Evolutionary conservation across 768 basidiomycete genomes (phyloP), one percentile per base, ranked within the genome.

Genomic region (Pisolithus microcarpus): DNA sequence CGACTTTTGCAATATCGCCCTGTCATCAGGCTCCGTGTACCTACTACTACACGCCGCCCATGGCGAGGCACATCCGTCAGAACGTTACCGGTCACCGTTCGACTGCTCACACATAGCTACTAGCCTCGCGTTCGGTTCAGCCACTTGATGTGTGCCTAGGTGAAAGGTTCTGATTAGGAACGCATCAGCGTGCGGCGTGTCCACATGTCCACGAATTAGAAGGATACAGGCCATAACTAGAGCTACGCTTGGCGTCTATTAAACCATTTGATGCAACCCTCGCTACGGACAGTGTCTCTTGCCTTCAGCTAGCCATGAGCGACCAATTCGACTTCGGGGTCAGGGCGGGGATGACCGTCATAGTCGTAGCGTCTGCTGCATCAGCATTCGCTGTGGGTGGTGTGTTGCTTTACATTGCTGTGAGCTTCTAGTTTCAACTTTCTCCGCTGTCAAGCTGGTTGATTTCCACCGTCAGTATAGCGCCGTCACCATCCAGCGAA

Each of bases 261-360:
- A 15, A 44, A 40, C 39, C 39, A 19, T 44, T 44, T 18, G 15
- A 19, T 30, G 7, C 39, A 16, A 23, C 7, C 24, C 8, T 23
- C 38, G 7, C 45, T 24, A 23, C 11, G 15, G 10, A 24, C 28
- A 21, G 16, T 42, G 50, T 30, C 38, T 34, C 15, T 31, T 18
- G 16, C 10, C 21, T 34, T 38, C 28, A 40, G 21, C 34, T 4
- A 26, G 23, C 24, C n/a, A n/a, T 13, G 28, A 26, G 2, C 10
- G 19, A 43, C 26, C 36, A 38, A 15, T 59, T 65, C 48, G 38
- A 49, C 49, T 65, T 61, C 51, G 54, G 57, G 10, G 56, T 50
- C 19, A 61, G 67, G 46, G 46, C 70, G 16, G 68, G 68, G 26
- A 45, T 70, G 37, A 53, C 61, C 21, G 62, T 70, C 54, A 61